Evolutionary conservation across 2,329 filamentous ascomycete species (phyloP).

Genomic region (Aplosporella prunicola): DNA sequence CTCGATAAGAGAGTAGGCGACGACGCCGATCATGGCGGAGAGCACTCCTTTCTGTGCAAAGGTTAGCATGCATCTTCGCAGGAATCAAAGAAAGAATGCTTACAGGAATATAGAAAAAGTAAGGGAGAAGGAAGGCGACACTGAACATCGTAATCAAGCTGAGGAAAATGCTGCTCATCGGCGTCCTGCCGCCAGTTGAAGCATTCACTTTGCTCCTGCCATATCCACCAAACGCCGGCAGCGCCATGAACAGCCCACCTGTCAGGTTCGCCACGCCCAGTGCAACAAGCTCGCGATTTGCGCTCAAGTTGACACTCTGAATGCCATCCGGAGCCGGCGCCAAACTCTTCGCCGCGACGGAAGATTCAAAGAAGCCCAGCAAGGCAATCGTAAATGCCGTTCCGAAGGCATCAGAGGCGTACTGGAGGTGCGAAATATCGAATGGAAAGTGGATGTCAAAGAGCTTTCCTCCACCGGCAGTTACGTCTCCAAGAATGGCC

Average conservation of each 20-base stretch:
- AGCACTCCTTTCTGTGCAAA: slow-evolving; percentile 72
- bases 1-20: slow-evolving; percentile 89
- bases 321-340: slow-evolving; percentile 43
- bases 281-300: slow-evolving; percentile 88
- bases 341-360: slow-evolving; percentile 87
- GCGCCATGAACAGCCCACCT: slow-evolving; percentile 80
- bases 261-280: slow-evolving; percentile 85
- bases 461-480: slow-evolving; percentile 57
- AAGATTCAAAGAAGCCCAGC: slow-evolving; percentile 97
- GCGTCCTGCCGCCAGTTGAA: slow-evolving; percentile 81
- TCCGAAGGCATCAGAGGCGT: slow-evolving; percentile 77
- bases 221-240: slow-evolving; percentile 93
- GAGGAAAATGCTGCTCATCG: slow-evolving; percentile 85
- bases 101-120: slow-evolving; percentile 93
- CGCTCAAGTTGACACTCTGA: slow-evolving; percentile 70
- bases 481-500: slow-evolving; percentile 71
- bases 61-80: slow-evolving; percentile 12
- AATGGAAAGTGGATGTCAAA: slow-evolving; percentile 87
- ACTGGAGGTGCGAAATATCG: slow-evolving; percentile 61
- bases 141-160: slow-evolving; percentile 73
- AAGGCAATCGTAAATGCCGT: slow-evolving; percentile 90
- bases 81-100: slow-evolving; percentile 28
- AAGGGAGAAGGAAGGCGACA: slow-evolving; percentile 74
- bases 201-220: slow-evolving; percentile 92
- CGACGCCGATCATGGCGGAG: slow-evolving; percentile 87